Percentiles rank a stretch among this genome's conserved stretches.
Evolutionary conservation across 306 rosid species (phyloP).

Genomic region (Cicer bijugum): DNA sequence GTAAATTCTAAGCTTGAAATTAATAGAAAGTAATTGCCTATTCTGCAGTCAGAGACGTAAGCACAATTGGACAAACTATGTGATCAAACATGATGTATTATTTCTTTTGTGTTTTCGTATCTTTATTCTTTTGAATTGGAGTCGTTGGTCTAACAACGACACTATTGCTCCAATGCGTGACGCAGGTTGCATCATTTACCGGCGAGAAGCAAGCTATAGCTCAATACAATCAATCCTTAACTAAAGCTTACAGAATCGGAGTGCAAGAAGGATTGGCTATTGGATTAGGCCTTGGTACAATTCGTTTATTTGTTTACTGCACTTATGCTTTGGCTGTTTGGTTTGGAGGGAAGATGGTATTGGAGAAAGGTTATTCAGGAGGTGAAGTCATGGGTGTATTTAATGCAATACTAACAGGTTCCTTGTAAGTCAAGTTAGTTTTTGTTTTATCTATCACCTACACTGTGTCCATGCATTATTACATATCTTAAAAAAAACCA

Average conservation of each 20-base stretch:
- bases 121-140: too few species aligned
- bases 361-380: conserved; percentile 69
- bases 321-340: conserved; percentile 64
- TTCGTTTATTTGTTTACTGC: conserved; percentile 54
- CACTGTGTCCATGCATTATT: conserved; percentile 9
- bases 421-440: conserved; percentile 64
- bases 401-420: conserved; percentile 62
- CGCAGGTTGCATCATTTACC: conserved; percentile 77
- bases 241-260: conserved; percentile 66
- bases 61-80: too few species aligned
- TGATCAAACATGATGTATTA: too few species aligned
- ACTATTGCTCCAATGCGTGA: not conserved
- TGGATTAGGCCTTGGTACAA: conserved; percentile 65
- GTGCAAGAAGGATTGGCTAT: conserved; percentile 69
- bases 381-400: conserved; percentile 64
- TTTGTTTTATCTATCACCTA: conserved; percentile 6
- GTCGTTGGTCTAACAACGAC: too few species aligned
- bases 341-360: conserved; percentile 77
- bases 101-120: too few species aligned
- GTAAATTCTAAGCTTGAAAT: too few species aligned
- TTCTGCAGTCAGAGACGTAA: too few species aligned
- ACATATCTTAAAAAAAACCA: conserved; percentile 11
- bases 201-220: conserved; percentile 72
- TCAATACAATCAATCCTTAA: conserved; percentile 58
- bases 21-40: too few species aligned